phyloP scores from a whole-genome alignment of 2,329 filamentous ascomycete species.

The Parasarocladium wereldwijsianum region DNA sequence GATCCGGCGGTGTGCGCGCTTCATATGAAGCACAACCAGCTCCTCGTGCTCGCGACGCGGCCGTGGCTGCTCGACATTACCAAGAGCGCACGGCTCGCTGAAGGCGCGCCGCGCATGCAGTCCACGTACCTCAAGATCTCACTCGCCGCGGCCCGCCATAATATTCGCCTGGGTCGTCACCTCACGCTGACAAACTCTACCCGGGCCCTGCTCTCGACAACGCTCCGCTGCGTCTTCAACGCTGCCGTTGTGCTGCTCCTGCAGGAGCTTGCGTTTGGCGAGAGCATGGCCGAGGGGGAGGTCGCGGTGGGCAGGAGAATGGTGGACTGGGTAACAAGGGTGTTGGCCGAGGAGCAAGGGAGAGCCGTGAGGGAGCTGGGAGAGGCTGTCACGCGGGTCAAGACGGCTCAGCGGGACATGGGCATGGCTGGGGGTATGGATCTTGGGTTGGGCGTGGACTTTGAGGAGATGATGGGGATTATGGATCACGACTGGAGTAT shows the following conservation, averaged over 20 bases:
- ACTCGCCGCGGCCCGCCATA: constrained; percentile 27
- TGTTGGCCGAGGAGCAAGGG: too few species aligned
- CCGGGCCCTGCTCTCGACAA: constrained; percentile 26
- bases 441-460: too few species aligned
- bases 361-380: too few species aligned
- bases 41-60: constrained; percentile 31
- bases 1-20: constrained; percentile 29
- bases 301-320: constrained; percentile 1
- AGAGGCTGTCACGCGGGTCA: too few species aligned
- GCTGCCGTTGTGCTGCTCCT: constrained; percentile 32
- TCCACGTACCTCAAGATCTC: constrained; percentile 19
- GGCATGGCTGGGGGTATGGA: too few species aligned
- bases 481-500: too few species aligned
- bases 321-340: constrained; percentile 8
- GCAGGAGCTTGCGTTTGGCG: constrained; percentile 24
- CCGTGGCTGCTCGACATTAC: constrained; percentile 32
- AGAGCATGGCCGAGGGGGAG: constrained; percentile 6
- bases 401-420: too few species aligned
- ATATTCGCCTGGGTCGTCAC: constrained; percentile 27
- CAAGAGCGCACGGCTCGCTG: constrained; percentile 28
- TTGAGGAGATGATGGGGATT: too few species aligned
- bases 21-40: constrained; percentile 35
- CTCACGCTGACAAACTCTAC: constrained; percentile 20
- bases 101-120: constrained; percentile 2
- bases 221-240: constrained; percentile 35